A percentile compares a stretch with the other conserved stretches of the same genome.
These are phyloP conservation scores for Pseudocercospora eumusae DNA, from an alignment of 2,329 filamentous ascomycete genomes.

Conservation along the genomic window DNA sequence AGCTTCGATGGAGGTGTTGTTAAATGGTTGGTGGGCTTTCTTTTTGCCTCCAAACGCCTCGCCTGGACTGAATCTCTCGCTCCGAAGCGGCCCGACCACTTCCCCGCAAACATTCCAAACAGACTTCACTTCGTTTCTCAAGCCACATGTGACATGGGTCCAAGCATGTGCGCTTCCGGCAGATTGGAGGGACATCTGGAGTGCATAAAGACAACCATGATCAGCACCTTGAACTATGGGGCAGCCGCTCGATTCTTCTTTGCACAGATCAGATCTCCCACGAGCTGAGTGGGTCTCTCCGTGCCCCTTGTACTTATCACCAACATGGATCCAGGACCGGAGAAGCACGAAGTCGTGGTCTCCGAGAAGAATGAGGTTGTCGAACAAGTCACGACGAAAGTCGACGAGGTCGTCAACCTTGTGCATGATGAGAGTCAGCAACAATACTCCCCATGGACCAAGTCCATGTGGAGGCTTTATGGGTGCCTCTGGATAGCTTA, in stretches of 20 bases:
- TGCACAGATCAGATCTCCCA: neutral
- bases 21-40: constrained; percentile 8
- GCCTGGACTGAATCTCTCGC: constrained; percentile 7
- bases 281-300: neutral
- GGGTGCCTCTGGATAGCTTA: constrained; percentile 13
- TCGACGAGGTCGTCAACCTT: constrained; percentile 10
- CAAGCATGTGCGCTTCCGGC: constrained; percentile 3
- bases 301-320: neutral
- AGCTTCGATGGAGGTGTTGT: neutral
- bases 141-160: constrained; percentile 3
- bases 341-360: neutral
- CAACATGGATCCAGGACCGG: constrained; percentile 3
- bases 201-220: constrained; percentile 7
- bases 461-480: constrained; percentile 14
- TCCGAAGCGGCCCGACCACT: constrained; percentile 13
- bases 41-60: neutral
- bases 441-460: constrained; percentile 12
- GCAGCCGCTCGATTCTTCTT: neutral
- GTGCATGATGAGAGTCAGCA: constrained; percentile 7
- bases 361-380: constrained; percentile 13
- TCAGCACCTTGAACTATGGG: neutral
- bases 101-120: neutral
- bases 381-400: constrained; percentile 8
- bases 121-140: neutral
- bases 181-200: neutral